Percentiles rank a stretch among this genome's conserved stretches.
These are phyloP conservation scores for Lachancea sp. DNA, from an alignment of 805 yeast genomes.

Conservation along the genomic window DNA sequence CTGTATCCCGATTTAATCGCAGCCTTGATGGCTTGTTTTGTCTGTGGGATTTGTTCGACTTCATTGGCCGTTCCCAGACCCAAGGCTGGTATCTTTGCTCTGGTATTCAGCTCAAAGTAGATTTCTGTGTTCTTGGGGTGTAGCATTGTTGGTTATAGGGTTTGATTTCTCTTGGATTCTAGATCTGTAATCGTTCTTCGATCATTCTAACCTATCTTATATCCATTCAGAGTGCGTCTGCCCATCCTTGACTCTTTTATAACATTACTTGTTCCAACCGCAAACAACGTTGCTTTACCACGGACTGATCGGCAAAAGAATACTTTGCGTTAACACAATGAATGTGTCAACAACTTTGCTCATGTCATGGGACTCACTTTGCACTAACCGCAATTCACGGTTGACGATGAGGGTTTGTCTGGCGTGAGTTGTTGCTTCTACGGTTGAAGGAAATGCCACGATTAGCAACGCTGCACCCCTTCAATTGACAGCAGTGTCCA, in stretches of 20 bases:
- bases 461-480: too few relatives aligned
- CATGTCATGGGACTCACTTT: background rate
- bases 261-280: background rate
- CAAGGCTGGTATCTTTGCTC: slow-evolving; percentile 54
- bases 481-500: too few relatives aligned
- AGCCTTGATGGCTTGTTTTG: slow-evolving; percentile 46
- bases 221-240: background rate
- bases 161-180: background rate
- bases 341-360: background rate
- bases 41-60: slow-evolving; percentile 39
- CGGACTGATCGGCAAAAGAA: background rate
- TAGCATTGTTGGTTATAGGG: slow-evolving; percentile 11
- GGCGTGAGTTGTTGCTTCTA: too few relatives aligned
- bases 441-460: too few relatives aligned
- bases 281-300: background rate
- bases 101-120: slow-evolving; percentile 47
- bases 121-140: slow-evolving; percentile 35
- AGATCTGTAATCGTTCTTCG: background rate
- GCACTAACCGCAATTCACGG: background rate
- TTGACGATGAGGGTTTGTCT: too few relatives aligned
- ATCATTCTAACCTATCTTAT: background rate
- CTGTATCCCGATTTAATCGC: slow-evolving; percentile 63
- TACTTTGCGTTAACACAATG: background rate
- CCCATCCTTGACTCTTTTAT: background rate
- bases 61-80: slow-evolving; percentile 66